Conservation (phyloP, 306 rosid species). For the Prunus padus region DNA sequence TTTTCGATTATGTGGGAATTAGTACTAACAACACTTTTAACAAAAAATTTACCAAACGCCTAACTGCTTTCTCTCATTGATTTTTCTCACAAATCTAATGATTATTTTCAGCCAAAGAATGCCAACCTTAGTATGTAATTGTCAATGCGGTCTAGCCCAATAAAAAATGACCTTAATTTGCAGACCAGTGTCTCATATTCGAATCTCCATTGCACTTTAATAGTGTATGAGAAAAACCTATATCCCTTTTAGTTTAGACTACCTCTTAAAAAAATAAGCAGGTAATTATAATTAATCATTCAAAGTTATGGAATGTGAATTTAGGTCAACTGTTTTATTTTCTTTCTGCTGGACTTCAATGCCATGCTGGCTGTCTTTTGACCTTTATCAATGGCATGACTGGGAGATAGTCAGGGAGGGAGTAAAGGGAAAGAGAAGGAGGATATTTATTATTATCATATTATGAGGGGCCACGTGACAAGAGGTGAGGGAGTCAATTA, state of each 20-base stretch:
- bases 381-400: background rate
- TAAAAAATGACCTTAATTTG: rapidly evolving
- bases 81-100: too few species aligned
- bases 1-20: too few species aligned
- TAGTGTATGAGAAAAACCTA: too few species aligned
- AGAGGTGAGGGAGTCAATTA: background rate
- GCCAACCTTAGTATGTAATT: too few species aligned
- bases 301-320: background rate
- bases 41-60: too few species aligned
- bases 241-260: too few species aligned
- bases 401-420: background rate
- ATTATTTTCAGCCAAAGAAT: too few species aligned
- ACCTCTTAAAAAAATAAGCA: background rate
- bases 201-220: rapidly evolving
- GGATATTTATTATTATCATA: background rate
- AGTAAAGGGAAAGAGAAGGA: background rate
- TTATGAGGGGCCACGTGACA: conserved; percentile 4
- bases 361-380: background rate
- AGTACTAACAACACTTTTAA: too few species aligned
- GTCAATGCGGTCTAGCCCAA: rapidly evolving
- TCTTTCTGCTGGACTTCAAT: background rate
- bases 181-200: rapidly evolving
- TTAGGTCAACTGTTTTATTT: background rate
- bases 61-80: too few species aligned
- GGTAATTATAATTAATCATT: background rate